These are phyloP conservation scores for Verbascum thapsus DNA, from an alignment of 257 asterid species.

Conservation along the genomic window DNA sequence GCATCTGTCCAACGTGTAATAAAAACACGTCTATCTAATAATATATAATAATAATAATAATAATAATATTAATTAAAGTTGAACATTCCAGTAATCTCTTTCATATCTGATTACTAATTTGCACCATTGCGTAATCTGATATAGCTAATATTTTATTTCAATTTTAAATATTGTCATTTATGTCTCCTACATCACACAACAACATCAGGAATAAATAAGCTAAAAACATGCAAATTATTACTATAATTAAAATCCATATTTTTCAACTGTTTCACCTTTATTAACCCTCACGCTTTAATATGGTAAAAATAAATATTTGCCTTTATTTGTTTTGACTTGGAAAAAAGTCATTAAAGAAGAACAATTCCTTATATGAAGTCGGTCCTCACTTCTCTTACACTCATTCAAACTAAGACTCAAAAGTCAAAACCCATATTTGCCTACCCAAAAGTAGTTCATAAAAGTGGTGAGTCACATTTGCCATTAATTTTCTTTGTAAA, in stretches of 20 bases:
- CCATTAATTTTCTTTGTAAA: too few relatives aligned
- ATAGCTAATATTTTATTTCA: too few relatives aligned
- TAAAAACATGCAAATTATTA: conserved; percentile 22
- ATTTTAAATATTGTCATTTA: conserved; percentile 15
- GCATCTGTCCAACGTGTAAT: too few relatives aligned
- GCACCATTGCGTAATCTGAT: conserved; percentile 11
- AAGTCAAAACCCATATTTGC: too few relatives aligned
- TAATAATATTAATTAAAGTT: too few relatives aligned
- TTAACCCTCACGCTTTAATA: conserved; percentile 10
- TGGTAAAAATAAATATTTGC: not conserved
- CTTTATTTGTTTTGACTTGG: conserved; percentile 31
- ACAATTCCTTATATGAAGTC: not conserved
- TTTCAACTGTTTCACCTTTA: not conserved
- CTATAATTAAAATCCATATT: not conserved
- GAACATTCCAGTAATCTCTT: too few relatives aligned
- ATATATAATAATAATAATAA: too few relatives aligned
- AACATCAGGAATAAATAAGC: conserved; percentile 16
- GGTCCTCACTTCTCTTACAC: not conserved
- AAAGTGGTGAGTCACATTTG: too few relatives aligned
- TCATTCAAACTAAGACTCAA: too few relatives aligned
- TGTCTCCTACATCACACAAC: not conserved
- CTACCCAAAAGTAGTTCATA: too few relatives aligned
- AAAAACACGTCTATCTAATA: too few relatives aligned
- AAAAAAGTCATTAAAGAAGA: conserved; percentile 22
- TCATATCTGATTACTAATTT: not conserved